Percentiles rank a stretch among this genome's conserved stretches.
These are phyloP conservation scores for Chytriomyces sp. DNA, from an alignment of 192 early-diverging fungal genomes.

Conservation along the genomic window DNA sequence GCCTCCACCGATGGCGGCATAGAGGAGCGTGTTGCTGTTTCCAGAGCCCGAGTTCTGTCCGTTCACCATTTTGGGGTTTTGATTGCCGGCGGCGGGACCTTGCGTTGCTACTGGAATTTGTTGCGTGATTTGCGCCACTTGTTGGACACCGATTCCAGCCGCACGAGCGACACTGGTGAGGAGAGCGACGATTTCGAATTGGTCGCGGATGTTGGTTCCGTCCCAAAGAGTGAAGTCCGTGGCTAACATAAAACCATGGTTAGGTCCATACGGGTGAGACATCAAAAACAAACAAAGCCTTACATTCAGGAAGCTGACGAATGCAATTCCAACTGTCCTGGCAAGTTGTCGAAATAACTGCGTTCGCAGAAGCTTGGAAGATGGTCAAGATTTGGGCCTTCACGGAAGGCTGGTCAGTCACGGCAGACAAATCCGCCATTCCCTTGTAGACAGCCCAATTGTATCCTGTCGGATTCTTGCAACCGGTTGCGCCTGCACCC, in stretches of 20 bases:
- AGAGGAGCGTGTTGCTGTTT: not conserved
- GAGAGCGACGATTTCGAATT: conserved; percentile 13
- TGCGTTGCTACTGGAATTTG: not conserved
- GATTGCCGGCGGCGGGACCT: not conserved
- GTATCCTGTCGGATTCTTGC: conserved; percentile 9
- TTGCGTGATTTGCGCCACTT: not conserved
- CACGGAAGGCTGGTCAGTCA: not conserved
- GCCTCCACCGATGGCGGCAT: conserved; percentile 1
- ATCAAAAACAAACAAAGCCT: too few relatives aligned
- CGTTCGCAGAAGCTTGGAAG: not conserved
- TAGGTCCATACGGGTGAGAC: too few relatives aligned
- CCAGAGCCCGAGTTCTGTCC: not conserved
- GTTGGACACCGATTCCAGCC: not conserved
- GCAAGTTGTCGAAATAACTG: conserved; percentile 1
- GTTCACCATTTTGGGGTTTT: not conserved
- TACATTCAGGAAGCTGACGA: not conserved
- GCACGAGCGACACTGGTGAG: not conserved
- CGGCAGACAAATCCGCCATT: conserved; percentile 12
- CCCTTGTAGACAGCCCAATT: conserved; percentile 27
- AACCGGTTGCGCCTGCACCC: not conserved
- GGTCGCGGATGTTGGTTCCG: conserved; percentile 26
- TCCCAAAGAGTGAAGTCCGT: conserved; percentile 12
- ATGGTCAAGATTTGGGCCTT: not conserved
- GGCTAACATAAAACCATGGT: too few relatives aligned
- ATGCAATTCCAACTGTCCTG: conserved; percentile 23